Base-by-base conservation (phyloP, 441 rosid genomes). In the Jatropha multifida region DNA sequence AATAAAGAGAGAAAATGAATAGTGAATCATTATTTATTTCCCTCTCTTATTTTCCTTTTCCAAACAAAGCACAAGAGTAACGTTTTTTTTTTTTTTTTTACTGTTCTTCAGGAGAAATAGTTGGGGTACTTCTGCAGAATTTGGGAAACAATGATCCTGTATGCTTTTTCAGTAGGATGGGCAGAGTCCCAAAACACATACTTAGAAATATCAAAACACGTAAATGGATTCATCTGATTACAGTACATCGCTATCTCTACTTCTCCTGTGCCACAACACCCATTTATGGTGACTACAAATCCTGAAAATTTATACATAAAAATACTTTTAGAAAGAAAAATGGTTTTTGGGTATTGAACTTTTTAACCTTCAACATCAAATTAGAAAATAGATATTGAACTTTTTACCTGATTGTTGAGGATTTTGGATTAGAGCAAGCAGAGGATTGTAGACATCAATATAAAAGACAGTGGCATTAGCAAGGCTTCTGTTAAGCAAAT, bases 371-470 rank as follows among this genome's bases (percentile, higher is more conserved):
- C 44, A 42, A 42, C 23, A 23, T 23, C 23, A 23, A 23, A 23
- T 23, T 23, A 23, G 23, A 23, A 23, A 23, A 23, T 23, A 23
- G 23, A 23, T 23, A 23, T 23, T 23, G 23, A 23, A 23, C 23
- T 7, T 76, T 32, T 58, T 84, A 91, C 92, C 90, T 46, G 81
- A 76, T n/a, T 73, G 79, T 58, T 56, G 2, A 18, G 88, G 90
- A 17, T 81, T 76, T 26, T 77, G 71, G 49, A 91, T 84, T 68
- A 91, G 77, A 40, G 80, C 81, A 12, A 79, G 65, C 52, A 91
- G 83, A 68, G 90, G 90, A 40, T 69, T 74, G 77, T 86, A 91
- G 68, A 88, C 76, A 61, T 91, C 86, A 10, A 91, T n/a, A 72
- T 78, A 89, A 56, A 86, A 74, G 32, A 89, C 58, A 60, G 55